phyloP scores from a whole-genome alignment of 2,329 filamentous ascomycete genomes.

The Cercospora brassicicola region DNA sequence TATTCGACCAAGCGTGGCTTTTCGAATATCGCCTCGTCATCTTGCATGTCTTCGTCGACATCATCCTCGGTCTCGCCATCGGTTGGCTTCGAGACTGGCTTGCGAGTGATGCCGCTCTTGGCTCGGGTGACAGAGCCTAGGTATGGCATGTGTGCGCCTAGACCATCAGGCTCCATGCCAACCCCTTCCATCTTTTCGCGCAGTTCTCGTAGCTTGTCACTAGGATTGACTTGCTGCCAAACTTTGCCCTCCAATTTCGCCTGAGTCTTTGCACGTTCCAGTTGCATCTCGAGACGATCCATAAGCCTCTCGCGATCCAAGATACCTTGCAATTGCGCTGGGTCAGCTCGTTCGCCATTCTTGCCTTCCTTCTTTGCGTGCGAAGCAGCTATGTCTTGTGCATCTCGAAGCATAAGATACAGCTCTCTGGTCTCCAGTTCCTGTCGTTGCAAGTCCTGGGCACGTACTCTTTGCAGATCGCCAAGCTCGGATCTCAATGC shows the following conservation, averaged over 20 bases:
- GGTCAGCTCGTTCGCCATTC: constrained; percentile 62
- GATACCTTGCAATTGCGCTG: constrained; percentile 82
- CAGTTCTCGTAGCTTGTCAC: constrained; percentile 85
- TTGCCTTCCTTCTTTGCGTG: constrained; percentile 65
- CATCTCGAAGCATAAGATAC: constrained; percentile 96
- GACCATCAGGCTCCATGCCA: constrained; percentile 41
- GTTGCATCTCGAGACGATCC: constrained; percentile 89
- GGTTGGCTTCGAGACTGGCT: constrained; percentile 34
- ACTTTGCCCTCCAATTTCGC: constrained; percentile 93
- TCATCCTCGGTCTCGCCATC: constrained; percentile 33
- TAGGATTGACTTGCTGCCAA: constrained; percentile 82
- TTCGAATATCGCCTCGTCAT: constrained; percentile 69
- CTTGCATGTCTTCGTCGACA: constrained; percentile 45
- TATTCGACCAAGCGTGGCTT: constrained; percentile 78
- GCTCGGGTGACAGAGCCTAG: constrained; percentile 52
- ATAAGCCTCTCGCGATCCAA: constrained; percentile 89
- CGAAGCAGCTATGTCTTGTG: constrained; percentile 91
- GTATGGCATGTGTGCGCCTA: constrained; percentile 64
- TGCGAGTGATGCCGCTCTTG: constrained; percentile 43
- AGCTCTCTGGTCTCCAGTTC: constrained; percentile 94
- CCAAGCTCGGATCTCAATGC: constrained; percentile 85
- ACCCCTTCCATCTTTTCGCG: constrained; percentile 88
- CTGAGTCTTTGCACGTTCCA: constrained; percentile 95
- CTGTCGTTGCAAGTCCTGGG: constrained; percentile 89
- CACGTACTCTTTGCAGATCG: constrained; percentile 78